Evolutionary conservation across 768 basidiomycete species (phyloP).

Genomic region (Kwoniella europaea): DNA sequence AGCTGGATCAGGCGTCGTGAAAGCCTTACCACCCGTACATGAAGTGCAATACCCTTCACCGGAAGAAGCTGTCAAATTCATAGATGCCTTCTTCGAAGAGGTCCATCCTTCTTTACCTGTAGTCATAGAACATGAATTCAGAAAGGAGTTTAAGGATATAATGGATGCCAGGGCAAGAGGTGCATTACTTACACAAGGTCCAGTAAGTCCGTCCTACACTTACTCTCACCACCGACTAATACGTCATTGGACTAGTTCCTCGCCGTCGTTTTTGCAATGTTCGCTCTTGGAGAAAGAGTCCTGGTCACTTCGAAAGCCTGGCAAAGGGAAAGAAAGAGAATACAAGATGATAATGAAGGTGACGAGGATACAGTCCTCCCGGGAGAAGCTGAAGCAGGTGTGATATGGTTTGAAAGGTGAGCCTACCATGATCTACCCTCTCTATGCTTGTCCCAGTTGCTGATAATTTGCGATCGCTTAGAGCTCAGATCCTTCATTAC

Average conservation of each 20-base stretch:
- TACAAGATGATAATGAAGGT: constrained; percentile 69
- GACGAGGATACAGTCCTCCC: constrained; percentile 73
- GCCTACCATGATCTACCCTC: neutral
- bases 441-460: constrained; percentile 12
- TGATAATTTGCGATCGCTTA: constrained; percentile 52
- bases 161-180: constrained; percentile 64
- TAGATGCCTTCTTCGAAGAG: constrained; percentile 82
- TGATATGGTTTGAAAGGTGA: constrained; percentile 53
- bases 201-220: constrained; percentile 24
- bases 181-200: constrained; percentile 21
- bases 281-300: constrained; percentile 82
- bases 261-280: constrained; percentile 82
- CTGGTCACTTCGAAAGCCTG: constrained; percentile 60
- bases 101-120: constrained; percentile 88
- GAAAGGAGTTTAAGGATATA: constrained; percentile 70
- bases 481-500: constrained; percentile 86
- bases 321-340: constrained; percentile 58
- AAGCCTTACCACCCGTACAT: constrained; percentile 46
- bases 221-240: neutral
- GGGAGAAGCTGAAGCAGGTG: constrained; percentile 51
- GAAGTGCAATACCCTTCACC: constrained; percentile 47
- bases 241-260: constrained; percentile 65
- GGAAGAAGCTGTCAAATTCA: constrained; percentile 58
- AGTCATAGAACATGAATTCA: constrained; percentile 81
- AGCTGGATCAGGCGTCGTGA: constrained; percentile 51